Base-by-base conservation (phyloP, 129 eudicot species). In the Flaveria sonorensis region DNA sequence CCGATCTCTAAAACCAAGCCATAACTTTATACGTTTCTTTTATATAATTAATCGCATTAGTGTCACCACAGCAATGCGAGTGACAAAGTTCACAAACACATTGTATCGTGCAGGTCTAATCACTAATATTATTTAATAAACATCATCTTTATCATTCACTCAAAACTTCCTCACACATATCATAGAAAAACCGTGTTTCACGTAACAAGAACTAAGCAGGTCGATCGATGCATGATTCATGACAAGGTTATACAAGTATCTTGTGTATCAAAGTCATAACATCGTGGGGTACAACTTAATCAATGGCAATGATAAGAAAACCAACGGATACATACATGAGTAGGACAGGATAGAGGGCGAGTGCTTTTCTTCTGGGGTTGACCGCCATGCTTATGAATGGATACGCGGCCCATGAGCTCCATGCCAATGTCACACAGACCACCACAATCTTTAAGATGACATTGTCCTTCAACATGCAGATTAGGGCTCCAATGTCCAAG, bases 351-450 rank as follows among this genome's bases (percentile, higher is more conserved):
- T 93, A 93, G 8, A 93, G 96, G 0, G 98, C 98, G 7, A 93
- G 96, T 28, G 98, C 98, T 86, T 93, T 93, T 85, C 98, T 88
- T 75, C 92, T 81, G 0, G 98, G 98, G 72, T 85, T 87, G 18
- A 93, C 98, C 9, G 98, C 98, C 30, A 87, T 88, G 78, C 98
- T 93, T 85, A 93, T 93, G 87, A 93, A 93, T 1, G 98, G 98
- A 76, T 93, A 93, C 13, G 98, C 98, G 14, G 98, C 97, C 98
- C 98, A 93, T 11, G 92, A 87, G 77, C 98, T 93, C 98, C 98
- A 93, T 3, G 97, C 92, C 81, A 93, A 83, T 15, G 91, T 82
- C 63, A 93, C 86, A 28, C 84, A 85, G n/a, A 93, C 98, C 66
- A 93, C 97, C 23, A 89, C 89, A 63, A 90, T 74, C 82, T 93